Percentiles rank a stretch among this genome's conserved stretches.
These are phyloP conservation scores for Alternaria burnsii DNA, from an alignment of 2,329 filamentous ascomycete genomes.

Conservation along the genomic window DNA sequence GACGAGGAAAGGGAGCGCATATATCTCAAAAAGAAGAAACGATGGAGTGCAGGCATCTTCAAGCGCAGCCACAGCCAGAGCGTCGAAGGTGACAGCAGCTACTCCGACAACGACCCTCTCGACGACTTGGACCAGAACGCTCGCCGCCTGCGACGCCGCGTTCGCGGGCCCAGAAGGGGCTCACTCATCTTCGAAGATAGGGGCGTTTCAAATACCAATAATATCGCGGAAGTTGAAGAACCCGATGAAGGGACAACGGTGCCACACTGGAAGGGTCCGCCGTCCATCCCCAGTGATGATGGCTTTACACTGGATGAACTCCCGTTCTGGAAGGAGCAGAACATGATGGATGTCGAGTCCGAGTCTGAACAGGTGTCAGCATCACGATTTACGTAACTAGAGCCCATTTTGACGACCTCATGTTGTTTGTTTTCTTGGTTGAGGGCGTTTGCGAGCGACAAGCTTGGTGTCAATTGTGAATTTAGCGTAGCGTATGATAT, in stretches of 20 bases:
- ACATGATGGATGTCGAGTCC: conserved; percentile 37
- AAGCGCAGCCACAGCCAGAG: conserved; percentile 59
- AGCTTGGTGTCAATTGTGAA: conserved; percentile 2
- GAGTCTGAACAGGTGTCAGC: conserved; percentile 30
- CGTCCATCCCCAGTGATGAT: conserved; percentile 51
- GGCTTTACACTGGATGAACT: conserved; percentile 50
- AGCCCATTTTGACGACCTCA: background rate
- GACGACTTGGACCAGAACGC: conserved; percentile 51
- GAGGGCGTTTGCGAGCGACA: conserved; percentile 12
- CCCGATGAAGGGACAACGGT: conserved; percentile 43
- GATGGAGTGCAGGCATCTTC: conserved; percentile 54
- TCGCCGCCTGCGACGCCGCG: conserved; percentile 55
- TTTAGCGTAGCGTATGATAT: conserved; percentile 9
- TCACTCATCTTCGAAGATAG: conserved; percentile 52
- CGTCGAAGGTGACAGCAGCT: conserved; percentile 55
- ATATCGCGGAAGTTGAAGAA: conserved; percentile 51
- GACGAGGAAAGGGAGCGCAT: conserved; percentile 40
- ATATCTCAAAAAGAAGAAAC: conserved; percentile 51
- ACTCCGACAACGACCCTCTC: conserved; percentile 53
- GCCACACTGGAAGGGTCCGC: conserved; percentile 43
- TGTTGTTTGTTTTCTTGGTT: background rate
- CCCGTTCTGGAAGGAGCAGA: conserved; percentile 48
- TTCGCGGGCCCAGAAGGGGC: conserved; percentile 46
- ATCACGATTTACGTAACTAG: background rate
- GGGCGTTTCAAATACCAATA: conserved; percentile 48